These are phyloP conservation scores for Bremia lactucae DNA, from an alignment of 352 stramenopile genomes.

Conservation along the genomic window DNA sequence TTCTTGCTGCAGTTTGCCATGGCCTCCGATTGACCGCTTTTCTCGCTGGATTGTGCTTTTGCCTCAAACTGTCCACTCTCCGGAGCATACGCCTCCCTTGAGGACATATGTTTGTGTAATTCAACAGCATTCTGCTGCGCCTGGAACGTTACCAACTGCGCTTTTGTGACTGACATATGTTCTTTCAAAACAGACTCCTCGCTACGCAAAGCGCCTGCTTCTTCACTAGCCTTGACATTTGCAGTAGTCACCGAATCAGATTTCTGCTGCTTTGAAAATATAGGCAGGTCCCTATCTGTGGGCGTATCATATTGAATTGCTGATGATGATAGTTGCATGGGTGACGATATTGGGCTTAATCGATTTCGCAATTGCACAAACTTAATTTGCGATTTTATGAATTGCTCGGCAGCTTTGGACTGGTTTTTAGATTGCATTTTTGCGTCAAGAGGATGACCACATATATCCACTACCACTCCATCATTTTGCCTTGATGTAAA, in stretches of 20 bases:
- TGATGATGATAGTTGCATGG: not conserved
- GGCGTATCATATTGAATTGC: not conserved
- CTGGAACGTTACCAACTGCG: slow-evolving; percentile 8
- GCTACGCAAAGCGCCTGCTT: slow-evolving; percentile 10
- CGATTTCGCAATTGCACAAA: slow-evolving; percentile 5
- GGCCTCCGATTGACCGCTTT: not conserved
- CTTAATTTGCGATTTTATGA: slow-evolving; percentile 6
- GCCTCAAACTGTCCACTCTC: slow-evolving; percentile 13
- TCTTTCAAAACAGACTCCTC: not conserved
- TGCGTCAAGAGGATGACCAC: slow-evolving; percentile 4
- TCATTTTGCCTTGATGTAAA: slow-evolving; percentile 13
- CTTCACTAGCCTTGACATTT: too few species aligned
- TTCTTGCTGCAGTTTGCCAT: slow-evolving; percentile 11
- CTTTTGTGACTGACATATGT: slow-evolving; percentile 2
- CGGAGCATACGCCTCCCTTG: too few species aligned
- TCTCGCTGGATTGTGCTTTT: slow-evolving; percentile 9
- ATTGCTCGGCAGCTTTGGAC: slow-evolving; percentile 10
- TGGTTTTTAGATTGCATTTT: slow-evolving; percentile 13
- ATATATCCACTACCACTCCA: slow-evolving; percentile 4
- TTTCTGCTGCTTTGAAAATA: too few species aligned
- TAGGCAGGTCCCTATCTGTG: too few species aligned
- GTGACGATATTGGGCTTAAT: not conserved
- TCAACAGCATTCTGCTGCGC: slow-evolving; percentile 8
- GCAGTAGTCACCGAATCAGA: too few species aligned
- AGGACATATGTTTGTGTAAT: too few species aligned